A percentile compares a stretch with the other conserved stretches of the same genome.
Conservation (phyloP, 2,329 filamentous ascomycete genomes). For the Aspergillus luchuensis region DNA sequence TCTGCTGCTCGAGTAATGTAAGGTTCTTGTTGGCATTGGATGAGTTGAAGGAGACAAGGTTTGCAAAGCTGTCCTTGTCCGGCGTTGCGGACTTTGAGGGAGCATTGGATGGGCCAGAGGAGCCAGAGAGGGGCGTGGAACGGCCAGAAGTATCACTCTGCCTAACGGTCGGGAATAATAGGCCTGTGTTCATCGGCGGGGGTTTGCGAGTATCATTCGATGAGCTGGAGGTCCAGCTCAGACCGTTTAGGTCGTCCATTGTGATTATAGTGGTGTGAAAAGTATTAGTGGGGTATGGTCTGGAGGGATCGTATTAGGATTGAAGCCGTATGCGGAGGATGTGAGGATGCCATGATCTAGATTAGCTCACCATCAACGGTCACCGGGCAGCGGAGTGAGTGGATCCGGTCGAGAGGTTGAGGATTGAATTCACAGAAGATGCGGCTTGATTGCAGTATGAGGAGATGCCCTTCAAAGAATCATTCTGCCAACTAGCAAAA, state of each 20-base stretch:
- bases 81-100: slow-evolving; percentile 45
- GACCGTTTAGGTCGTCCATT: slow-evolving; percentile 53
- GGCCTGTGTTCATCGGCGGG: slow-evolving; percentile 39
- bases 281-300: slow-evolving; percentile 18
- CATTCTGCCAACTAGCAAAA: background rate
- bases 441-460: background rate
- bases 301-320: slow-evolving; percentile 26
- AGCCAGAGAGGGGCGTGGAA: slow-evolving; percentile 45
- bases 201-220: slow-evolving; percentile 37
- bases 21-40: slow-evolving; percentile 64
- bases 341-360: slow-evolving; percentile 22
- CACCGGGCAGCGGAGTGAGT: slow-evolving; percentile 14
- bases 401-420: slow-evolving; percentile 7
- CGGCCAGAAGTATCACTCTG: slow-evolving; percentile 45
- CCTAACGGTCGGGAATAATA: slow-evolving; percentile 39
- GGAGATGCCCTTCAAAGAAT: background rate
- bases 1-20: slow-evolving; percentile 65
- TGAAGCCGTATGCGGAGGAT: slow-evolving; percentile 15
- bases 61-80: slow-evolving; percentile 61
- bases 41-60: slow-evolving; percentile 61
- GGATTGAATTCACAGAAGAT: background rate
- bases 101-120: slow-evolving; percentile 36
- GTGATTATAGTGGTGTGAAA: slow-evolving; percentile 19
- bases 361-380: slow-evolving; percentile 21
- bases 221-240: slow-evolving; percentile 47